Evolutionary conservation across 495 filamentous ascomycete species (phyloP).

Genomic region (Penicillium alfredii): DNA sequence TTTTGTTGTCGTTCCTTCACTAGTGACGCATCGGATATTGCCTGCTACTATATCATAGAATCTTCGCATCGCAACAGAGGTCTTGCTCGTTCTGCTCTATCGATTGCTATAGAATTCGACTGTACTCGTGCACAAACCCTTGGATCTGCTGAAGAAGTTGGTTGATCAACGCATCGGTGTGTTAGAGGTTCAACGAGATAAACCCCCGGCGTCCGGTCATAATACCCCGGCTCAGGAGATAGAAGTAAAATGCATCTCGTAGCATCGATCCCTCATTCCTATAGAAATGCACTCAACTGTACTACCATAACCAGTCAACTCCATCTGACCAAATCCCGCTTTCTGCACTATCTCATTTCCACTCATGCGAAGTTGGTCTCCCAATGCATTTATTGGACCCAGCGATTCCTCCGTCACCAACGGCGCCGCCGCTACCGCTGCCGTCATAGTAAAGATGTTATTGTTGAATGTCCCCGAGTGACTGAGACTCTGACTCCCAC

Average conservation of each 20-base stretch:
- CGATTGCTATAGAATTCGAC: too few species aligned
- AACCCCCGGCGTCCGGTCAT: conserved; percentile 9
- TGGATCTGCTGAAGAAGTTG: too few species aligned
- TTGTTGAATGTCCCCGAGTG: conserved; percentile 69
- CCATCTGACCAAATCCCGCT: neutral
- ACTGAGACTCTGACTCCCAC: conserved; percentile 9
- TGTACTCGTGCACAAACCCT: too few species aligned
- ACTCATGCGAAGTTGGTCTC: conserved; percentile 8
- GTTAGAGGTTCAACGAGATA: conserved; percentile 10
- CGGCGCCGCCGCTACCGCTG: conserved; percentile 39
- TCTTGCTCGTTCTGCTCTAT: too few species aligned
- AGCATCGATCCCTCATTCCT: neutral
- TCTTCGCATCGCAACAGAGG: too few species aligned
- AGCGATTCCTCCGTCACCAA: conserved; percentile 6
- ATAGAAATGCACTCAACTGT: conserved; percentile 7
- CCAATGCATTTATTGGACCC: conserved; percentile 14
- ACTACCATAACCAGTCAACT: conserved; percentile 7
- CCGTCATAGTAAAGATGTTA: conserved; percentile 55
- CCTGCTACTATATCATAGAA: too few species aligned
- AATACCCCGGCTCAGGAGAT: conserved; percentile 1
- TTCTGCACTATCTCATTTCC: neutral
- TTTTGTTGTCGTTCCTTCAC: too few species aligned
- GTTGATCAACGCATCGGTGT: too few species aligned
- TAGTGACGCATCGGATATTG: too few species aligned
- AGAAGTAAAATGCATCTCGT: conserved; percentile 7